These are phyloP conservation scores for Mitragyna speciosa DNA, from an alignment of 257 asterid species.

Conservation along the genomic window DNA sequence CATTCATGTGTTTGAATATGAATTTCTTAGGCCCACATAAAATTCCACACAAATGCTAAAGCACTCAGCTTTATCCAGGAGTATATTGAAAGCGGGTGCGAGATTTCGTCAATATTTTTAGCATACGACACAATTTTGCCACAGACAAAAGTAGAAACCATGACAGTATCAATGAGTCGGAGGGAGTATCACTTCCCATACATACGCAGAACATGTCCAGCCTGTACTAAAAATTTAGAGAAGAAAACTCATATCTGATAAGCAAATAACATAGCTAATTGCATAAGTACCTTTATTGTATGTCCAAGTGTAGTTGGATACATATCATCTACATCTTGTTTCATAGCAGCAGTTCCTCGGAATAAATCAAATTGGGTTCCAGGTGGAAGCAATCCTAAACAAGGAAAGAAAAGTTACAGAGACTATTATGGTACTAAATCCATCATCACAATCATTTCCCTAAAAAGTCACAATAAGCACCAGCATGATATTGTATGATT, in stretches of 20 bases:
- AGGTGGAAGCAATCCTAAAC: constrained; percentile 90
- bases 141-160: too few species aligned
- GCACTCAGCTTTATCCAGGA: too few species aligned
- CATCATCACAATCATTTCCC: not conserved
- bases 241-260: constrained; percentile 11
- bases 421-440: not conserved
- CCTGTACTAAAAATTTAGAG: not conserved
- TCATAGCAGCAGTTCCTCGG: constrained; percentile 98
- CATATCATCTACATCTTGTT: constrained; percentile 94
- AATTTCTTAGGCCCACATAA: too few species aligned
- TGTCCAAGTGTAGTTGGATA: constrained; percentile 86
- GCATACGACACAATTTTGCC: too few species aligned
- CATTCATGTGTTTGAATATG: too few species aligned
- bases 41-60: too few species aligned
- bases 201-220: not conserved
- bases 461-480: not conserved
- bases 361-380: constrained; percentile 97
- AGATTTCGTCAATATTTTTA: too few species aligned
- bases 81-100: too few species aligned
- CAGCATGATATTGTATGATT: not conserved
- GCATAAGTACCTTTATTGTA: constrained; percentile 65
- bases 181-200: not conserved
- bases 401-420: constrained; percentile 18
- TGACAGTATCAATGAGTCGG: too few species aligned
- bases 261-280: constrained; percentile 13